Evolutionary conservation across 1,284 basidiomycete species (phyloP), one percentile per base, ranked within the genome.

Genomic region (Trichosporon inkin): DNA sequence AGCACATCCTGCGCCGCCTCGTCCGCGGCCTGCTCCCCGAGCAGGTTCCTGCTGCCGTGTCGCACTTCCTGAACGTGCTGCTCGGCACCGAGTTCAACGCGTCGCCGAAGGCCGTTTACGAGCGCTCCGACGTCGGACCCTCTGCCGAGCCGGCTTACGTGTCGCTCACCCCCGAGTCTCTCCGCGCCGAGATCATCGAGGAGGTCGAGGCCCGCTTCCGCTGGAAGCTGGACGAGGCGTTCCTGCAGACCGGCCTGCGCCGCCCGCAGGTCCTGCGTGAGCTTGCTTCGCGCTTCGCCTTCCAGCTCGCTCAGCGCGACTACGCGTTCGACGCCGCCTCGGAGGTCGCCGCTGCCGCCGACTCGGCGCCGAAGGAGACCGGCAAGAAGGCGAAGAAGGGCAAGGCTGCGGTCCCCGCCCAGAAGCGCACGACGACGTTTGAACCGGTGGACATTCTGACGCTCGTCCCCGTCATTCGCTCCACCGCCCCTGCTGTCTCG

Each of bases 21-120:
- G 65, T 82, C 35, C 67, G 70, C 51, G 72, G 68, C 34, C 72
- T 78, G 34, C 68, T 71, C 14, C 68, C 76, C 17, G 77, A 79
- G 64, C 78, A 81, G 61, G 70, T 75, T 52, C 71, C 79, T 3
- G 68, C 62, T 56, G 74, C 79, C 56, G 69, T 82, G 57, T 80
- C 83, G 14, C 83, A 84, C 75, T 83, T 84, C 79, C 77, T 83
- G 73, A 84, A 84, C 77, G 84, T 82, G 66, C 76, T 84, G 6
- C 68, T 84, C n/a, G 82, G 83, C 53, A 67, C 76, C 10, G 69
- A 68, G 7, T 55, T 78, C 62, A 79, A 82, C 68, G 53, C 80
- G 16, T 66, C 70, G 10, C 82, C 82, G 11, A 67, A 73, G 47
- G 76, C 82, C 14, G 62, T 66, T 10, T 78, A 71, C 68, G 71